Evolutionary conservation across 305 asterid species (phyloP).

Genomic region (Vinca major): DNA sequence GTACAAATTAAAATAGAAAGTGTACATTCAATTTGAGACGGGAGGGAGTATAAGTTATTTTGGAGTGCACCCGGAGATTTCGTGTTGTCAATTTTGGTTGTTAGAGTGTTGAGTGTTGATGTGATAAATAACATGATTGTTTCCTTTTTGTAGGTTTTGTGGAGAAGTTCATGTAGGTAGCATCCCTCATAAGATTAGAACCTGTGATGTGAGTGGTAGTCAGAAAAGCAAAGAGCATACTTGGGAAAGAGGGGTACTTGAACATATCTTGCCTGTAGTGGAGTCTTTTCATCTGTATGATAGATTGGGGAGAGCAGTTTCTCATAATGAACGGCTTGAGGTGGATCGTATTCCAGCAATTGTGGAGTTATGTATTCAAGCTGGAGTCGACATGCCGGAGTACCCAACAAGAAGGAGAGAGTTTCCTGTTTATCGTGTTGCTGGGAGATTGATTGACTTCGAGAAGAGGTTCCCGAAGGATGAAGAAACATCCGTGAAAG

Average conservation of each 20-base stretch:
- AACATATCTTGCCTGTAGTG: constrained; percentile 42
- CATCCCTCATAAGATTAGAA: constrained; percentile 58
- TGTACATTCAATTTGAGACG: too few species aligned
- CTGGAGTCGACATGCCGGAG: constrained; percentile 53
- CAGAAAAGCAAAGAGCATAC: constrained; percentile 41
- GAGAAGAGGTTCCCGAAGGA: constrained; percentile 58
- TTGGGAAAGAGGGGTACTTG: constrained; percentile 56
- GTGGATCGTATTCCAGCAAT: constrained; percentile 69
- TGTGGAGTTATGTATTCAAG: constrained; percentile 68
- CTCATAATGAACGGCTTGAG: constrained; percentile 55
- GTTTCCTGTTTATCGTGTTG: constrained; percentile 49
- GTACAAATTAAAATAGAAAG: too few species aligned
- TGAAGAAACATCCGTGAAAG: constrained; percentile 23
- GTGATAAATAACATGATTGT: constrained; percentile 1
- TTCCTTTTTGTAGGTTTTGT: constrained; percentile 38
- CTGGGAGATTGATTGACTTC: constrained; percentile 57
- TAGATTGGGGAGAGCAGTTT: constrained; percentile 63
- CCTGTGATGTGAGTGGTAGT: constrained; percentile 53
- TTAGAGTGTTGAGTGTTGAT: background rate
- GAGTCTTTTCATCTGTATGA: constrained; percentile 69
- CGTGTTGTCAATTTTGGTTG: background rate
- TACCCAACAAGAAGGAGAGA: constrained; percentile 53
- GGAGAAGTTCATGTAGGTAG: constrained; percentile 65
- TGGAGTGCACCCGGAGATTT: background rate
- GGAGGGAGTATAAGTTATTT: background rate